Base-by-base conservation (phyloP, 78 protist species). In the Mastigamoeba balamuthi region DNA sequence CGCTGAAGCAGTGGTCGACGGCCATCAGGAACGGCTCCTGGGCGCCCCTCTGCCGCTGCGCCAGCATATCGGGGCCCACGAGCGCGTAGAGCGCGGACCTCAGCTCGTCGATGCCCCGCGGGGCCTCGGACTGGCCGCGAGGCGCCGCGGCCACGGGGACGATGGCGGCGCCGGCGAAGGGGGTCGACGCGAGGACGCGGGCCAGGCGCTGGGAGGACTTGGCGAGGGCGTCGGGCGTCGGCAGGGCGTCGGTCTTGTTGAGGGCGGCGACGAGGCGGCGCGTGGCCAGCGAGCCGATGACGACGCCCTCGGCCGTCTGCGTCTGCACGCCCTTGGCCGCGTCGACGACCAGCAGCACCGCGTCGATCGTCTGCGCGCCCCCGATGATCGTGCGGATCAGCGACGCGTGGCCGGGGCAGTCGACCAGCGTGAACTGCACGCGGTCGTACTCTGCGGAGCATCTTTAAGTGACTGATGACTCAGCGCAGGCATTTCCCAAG, bases 381-480 rank as follows among this genome's bases (percentile, higher is more conserved):
- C 99, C 99, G 29, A 97, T 93, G 41, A 97, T 88, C 1, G 99
- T 97, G n/a, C 75, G 72, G 64, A 97, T 97, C 25, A 97, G 90
- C 5, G 97, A 89, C 8, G 99, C 98, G 75, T 97, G 99, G 6
- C 99, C 99, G 1, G 99, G 99, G 72, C 99, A 97, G 80, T 97
- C 99, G 17, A 97, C 99, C 2, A 97, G 80, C 29, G 99, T 97
- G 67, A 89, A 66, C 73, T 95, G 97, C 52, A 96, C 42, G 6
- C 10, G 40, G 6, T 77, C 77, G 29, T 74, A 43, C 1, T 58
- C 76, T 10, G 53, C 33, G 10, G 5, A 28, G 3, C 66, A 28
- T 1, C 33, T n/a, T 1, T 1, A 6, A 1, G 72, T 58, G 28
- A 52, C 48, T 6, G 1, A 2, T 3, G 74, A 41, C 36, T 52